Base-by-base conservation (phyloP, 1,284 basidiomycete genomes). In the Malassezia brasiliensis region DNA sequence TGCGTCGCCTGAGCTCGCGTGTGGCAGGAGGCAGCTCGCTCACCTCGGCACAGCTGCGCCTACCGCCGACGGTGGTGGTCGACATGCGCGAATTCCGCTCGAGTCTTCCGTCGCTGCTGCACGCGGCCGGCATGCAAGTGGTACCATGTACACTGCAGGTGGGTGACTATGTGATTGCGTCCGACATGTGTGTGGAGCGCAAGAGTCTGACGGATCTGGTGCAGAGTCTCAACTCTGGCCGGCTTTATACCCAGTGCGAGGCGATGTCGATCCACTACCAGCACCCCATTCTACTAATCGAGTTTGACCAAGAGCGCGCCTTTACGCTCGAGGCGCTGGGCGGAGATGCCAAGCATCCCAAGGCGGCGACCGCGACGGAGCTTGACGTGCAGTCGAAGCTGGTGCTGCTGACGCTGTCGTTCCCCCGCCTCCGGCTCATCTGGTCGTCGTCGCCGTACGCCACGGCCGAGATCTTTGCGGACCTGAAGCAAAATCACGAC, bases 1-100 rank as follows among this genome's bases (percentile, higher is more conserved):
- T 93, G 52, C 86, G 89, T 64, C 88, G 87, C 0, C 90, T 96
- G 64, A 93, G 85, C 64, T 83, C 86, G 0, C 82, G 93, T 3
- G 79, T 90, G 38, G 93, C 88, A 1, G 93, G 93, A 10, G 91
- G 91, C 1, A 15, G 17, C 17, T 19, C 17, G 17, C 25, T 28
- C 4, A 28, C 25, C 7, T 22, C 17, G 17, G 47, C 35, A 2
- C 50, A 48, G 28, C 79, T 86, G 41, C 83, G 86, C 47, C 63
- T 68, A 1, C 83, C 84, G 9, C 83, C 88, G 0, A 81, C 83
- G 71, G 88, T 98, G 54, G 84, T 98, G 52, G 90, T 96, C 12
- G 94, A 96, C 75, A 87, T 96, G 81, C 83, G 93, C 65, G 93
- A 99, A 74, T 96, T 98, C 75, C 81, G 91, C 20, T 96, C 91